Base-by-base conservation (phyloP, 768 basidiomycete species). In the Ramaria rubella region DNA sequence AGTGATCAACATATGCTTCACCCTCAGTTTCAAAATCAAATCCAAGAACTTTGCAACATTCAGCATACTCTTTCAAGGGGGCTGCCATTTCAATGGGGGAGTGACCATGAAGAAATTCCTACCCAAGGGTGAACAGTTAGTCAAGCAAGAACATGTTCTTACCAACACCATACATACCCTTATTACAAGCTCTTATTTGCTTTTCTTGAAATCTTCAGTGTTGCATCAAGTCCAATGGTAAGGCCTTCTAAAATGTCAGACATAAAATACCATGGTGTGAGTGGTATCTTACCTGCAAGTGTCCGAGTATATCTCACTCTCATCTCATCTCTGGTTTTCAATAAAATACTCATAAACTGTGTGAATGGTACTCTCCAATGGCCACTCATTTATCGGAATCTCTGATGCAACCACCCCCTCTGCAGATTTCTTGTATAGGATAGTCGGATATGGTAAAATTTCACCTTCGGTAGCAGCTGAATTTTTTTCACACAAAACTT, bases 1-100 rank as follows among this genome's bases (percentile, higher is more conserved):
- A n/a, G n/a, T n/a, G n/a, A n/a, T 50, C 49, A 50, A 50, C 49
- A 27, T 27, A 50, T n/a, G 30, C 24, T n/a, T 50, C 24, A n/a
- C 49, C 49, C n/a, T 27, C n/a, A 8, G 11, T 8, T 11, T 30
- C 5, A n/a, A 50, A 50, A 27, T 11, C 24, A 11, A 50, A 9
- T 23, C 49, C 49, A 11, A 50, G 49, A 11, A 27, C 29, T n/a
- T 30, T 30, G 30, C 49, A 50, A 12, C 49, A n/a, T 27, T 50
- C 49, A 9, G 49, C 49, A 50, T 23, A 50, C 11, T 50, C 29
- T 9, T 5, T 11, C 5, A 50, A 7, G 21, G 49, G 49, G 9
- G 49, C 11, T n/a, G n/a, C 5, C n/a, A n/a, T n/a, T n/a, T n/a
- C n/a, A n/a, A n/a, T n/a, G n/a, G n/a, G n/a, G n/a, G n/a, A n/a